Base-by-base conservation (phyloP, 306 rosid species). In the Lupinus albus region DNA sequence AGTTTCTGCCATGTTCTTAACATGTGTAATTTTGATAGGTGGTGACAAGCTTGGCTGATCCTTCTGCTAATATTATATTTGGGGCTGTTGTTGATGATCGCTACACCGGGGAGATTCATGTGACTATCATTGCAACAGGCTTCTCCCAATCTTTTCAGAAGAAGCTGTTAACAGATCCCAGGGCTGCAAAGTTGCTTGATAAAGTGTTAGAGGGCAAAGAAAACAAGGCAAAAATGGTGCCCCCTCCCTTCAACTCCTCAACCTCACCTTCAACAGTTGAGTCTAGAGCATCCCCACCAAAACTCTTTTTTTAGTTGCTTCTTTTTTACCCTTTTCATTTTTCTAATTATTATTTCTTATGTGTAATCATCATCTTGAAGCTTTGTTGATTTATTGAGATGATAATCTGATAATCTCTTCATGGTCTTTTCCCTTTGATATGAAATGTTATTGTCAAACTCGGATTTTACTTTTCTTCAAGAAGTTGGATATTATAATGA, bases 1-100 rank as follows among this genome's bases (percentile, higher is more conserved):
- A 47, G 16, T 11, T 25, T 65, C 41, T 16, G 4, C 28, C n/a
- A 0, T 56, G 53, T 56, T 54, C 64, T 76, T 15, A 73, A 69
- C 48, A 5, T 11, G 9, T 30, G 12, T 66, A 15, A 16, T 3
- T 76, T 61, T 18, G 64, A 50, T 47, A 94, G 99, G 97, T 94
- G 59, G 99, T 94, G 68, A 90, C 97, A 12, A 94, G 99, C 82
- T 85, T 94, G 86, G 99, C 99, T 0, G 99, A 94, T 82, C 99
- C 99, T 79, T 88, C 99, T 9, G 99, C 99, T 7, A 94, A 94
- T 79, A 94, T 94, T 17, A 94, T 94, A 75, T 94, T 94, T 70
- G 99, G 99, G 33, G 99, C 99, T 38, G 97, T 90, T 14, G 97
- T 94, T 61, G 99, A 94, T 79, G 99, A 94, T 65, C 94, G 96